These are phyloP conservation scores for Triticum monococcum DNA, from an alignment of 176 grass and related monocot species.

Conservation along the genomic window DNA sequence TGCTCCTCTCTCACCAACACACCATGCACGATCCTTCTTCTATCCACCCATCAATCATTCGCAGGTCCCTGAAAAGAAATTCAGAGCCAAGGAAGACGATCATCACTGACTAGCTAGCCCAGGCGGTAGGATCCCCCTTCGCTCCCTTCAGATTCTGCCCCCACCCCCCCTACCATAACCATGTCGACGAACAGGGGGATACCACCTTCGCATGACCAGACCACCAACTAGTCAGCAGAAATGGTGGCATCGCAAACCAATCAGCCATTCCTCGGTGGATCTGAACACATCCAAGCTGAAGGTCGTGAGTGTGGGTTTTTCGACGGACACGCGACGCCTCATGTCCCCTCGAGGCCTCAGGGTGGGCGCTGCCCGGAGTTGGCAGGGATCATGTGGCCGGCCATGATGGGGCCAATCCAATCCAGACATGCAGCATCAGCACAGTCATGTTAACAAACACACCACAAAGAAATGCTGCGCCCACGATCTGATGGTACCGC, in stretches of 20 bases:
- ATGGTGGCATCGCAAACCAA: not conserved
- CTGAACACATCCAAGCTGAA: not conserved
- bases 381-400: constrained; percentile 1
- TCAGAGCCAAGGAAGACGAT: not conserved
- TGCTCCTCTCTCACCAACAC: not conserved
- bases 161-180: too few relatives aligned
- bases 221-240: not conserved
- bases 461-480: not conserved
- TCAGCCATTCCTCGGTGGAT: not conserved
- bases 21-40: not conserved
- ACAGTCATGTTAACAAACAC: not conserved
- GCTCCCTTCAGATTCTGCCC: too few relatives aligned
- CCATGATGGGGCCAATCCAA: not conserved
- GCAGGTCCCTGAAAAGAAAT: not conserved
- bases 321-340: not conserved
- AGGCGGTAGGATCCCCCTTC: too few relatives aligned
- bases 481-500: not conserved
- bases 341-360: constrained; percentile 1
- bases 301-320: not conserved
- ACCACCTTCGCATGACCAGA: too few relatives aligned
- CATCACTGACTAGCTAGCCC: not conserved
- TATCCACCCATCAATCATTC: not conserved
- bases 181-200: too few relatives aligned
- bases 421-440: not conserved
- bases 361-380: not conserved